Evolutionary conservation across 2,329 filamentous ascomycete genomes (phyloP).

Genomic region (Penicillium paneum): DNA sequence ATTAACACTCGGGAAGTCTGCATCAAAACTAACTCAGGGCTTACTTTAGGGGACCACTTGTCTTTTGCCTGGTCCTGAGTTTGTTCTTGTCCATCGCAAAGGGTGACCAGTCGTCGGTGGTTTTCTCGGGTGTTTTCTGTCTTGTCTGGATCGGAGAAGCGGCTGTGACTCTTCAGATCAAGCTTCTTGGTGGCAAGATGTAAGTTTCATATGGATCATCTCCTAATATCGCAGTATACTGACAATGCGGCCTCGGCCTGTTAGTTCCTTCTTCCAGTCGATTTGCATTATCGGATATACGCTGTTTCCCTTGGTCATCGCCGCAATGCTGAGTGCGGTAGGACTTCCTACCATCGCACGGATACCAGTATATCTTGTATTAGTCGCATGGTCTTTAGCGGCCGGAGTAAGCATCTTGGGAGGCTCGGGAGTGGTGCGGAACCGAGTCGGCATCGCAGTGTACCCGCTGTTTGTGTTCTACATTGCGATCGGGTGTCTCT

Average conservation of each 20-base stretch:
- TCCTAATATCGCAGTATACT: conserved; percentile 11
- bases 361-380: conserved; percentile 84
- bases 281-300: conserved; percentile 98
- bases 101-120: conserved; percentile 75
- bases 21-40: neutral
- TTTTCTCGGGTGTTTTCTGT: conserved; percentile 95
- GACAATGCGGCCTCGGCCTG: conserved; percentile 9
- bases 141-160: conserved; percentile 97
- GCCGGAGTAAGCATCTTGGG: conserved; percentile 94
- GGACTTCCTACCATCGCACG: conserved; percentile 74
- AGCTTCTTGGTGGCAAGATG: conserved; percentile 94
- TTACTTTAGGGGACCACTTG: conserved; percentile 70
- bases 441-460: conserved; percentile 87
- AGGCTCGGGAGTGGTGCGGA: conserved; percentile 92
- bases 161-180: conserved; percentile 96
- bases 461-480: conserved; percentile 97
- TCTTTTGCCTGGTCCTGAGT: conserved; percentile 88
- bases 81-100: conserved; percentile 82
- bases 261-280: conserved; percentile 93
- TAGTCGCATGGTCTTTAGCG: conserved; percentile 89
- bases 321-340: conserved; percentile 81
- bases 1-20: neutral
- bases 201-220: conserved; percentile 51
- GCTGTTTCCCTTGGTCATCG: conserved; percentile 92
- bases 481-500: conserved; percentile 84